A percentile compares a stretch with the other conserved stretches of the same genome.
Evolutionary conservation across 129 eudicot species (phyloP).

Genomic region (Chrysanthemum seticuspe): DNA sequence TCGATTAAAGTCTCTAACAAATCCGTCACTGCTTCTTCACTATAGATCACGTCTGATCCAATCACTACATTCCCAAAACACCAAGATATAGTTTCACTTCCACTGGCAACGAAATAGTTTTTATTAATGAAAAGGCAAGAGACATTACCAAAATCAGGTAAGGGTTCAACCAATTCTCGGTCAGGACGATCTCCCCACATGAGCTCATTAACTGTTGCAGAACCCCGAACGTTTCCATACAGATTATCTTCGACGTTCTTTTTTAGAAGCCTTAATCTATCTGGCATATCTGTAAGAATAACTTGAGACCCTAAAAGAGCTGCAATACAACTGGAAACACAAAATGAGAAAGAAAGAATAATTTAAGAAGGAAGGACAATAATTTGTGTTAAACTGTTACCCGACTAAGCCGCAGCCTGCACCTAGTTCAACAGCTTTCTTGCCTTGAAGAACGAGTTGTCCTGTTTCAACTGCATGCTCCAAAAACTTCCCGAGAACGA

Average conservation of each 20-base stretch:
- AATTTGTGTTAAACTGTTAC: slow-evolving; percentile 31
- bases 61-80: slow-evolving; percentile 44
- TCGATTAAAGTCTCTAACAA: slow-evolving; percentile 58
- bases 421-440: slow-evolving; percentile 85
- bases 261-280: slow-evolving; percentile 76
- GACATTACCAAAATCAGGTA: slow-evolving; percentile 76
- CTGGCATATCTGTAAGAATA: slow-evolving; percentile 78
- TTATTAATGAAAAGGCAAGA: not conserved
- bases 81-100: no score
- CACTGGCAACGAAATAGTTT: not conserved
- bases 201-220: slow-evolving; percentile 69
- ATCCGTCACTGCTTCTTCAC: slow-evolving; percentile 86
- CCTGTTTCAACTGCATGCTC: slow-evolving; percentile 82
- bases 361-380: not conserved
- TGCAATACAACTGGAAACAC: slow-evolving; percentile 81
- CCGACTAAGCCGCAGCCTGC: slow-evolving; percentile 96
- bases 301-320: slow-evolving; percentile 91
- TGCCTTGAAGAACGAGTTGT: slow-evolving; percentile 58
- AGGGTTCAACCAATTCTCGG: slow-evolving; percentile 45
- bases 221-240: slow-evolving; percentile 65
- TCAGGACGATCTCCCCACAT: slow-evolving; percentile 78
- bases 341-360: slow-evolving; percentile 4
- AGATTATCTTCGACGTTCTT: slow-evolving; percentile 79
- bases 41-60: slow-evolving; percentile 89
- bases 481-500: slow-evolving; percentile 77